phyloP scores from a whole-genome alignment of 2,329 filamentous ascomycete species.

The Fusarium tupiense region DNA sequence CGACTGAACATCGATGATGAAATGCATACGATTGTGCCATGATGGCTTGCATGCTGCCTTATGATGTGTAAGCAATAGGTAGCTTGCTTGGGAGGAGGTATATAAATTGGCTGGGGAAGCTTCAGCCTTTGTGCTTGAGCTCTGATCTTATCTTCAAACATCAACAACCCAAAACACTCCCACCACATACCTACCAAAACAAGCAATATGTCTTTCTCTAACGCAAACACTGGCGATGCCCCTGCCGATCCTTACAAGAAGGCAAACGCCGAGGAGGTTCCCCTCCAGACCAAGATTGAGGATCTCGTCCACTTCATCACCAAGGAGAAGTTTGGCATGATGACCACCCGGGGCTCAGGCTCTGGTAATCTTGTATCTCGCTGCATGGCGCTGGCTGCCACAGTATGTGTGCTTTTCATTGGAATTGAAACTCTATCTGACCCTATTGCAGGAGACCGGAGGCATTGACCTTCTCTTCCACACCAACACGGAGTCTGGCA shows the following conservation, averaged over 20 bases:
- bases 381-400: slow-evolving; percentile 85
- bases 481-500: slow-evolving; percentile 89
- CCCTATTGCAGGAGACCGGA: slow-evolving; percentile 69
- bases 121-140: background rate
- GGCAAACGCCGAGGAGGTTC: slow-evolving; percentile 71
- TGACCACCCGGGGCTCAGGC: slow-evolving; percentile 78
- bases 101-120: slow-evolving; percentile 25
- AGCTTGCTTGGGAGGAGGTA: slow-evolving; percentile 13
- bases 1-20: slow-evolving; percentile 41
- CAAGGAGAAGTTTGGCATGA: slow-evolving; percentile 84
- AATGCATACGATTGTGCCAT: slow-evolving; percentile 39
- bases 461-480: slow-evolving; percentile 89
- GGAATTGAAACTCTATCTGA: background rate
- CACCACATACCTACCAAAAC: background rate
- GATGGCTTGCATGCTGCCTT: slow-evolving; percentile 22
- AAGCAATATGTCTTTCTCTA: slow-evolving; percentile 56
- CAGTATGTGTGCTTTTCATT: slow-evolving; percentile 60
- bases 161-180: slow-evolving; percentile 2
- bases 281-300: slow-evolving; percentile 78
- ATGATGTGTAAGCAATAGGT: slow-evolving; percentile 24
- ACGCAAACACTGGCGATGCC: slow-evolving; percentile 69
- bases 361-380: slow-evolving; percentile 78
- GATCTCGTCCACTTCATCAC: slow-evolving; percentile 77
- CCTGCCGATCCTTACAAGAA: slow-evolving; percentile 81
- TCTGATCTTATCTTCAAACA: slow-evolving; percentile 18